phyloP scores from a whole-genome alignment of 306 rosid species.

The Dryas octopetala region DNA sequence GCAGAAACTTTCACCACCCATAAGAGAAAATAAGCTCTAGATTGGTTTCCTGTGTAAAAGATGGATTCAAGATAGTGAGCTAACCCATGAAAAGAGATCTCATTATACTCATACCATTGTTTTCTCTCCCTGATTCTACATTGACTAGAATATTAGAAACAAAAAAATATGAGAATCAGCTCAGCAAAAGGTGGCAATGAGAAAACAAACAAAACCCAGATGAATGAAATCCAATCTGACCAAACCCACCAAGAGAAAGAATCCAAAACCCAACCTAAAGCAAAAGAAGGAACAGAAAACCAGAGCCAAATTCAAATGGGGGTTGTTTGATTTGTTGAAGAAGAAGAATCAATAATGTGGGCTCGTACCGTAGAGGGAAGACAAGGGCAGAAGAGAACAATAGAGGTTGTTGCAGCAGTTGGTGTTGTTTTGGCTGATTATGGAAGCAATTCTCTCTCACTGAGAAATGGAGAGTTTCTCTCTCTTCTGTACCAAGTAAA shows the following conservation, averaged over 20 bases:
- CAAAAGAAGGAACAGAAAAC: neutral
- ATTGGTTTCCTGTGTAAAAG: neutral
- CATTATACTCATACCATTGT: neutral
- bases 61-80: conserved; percentile 15
- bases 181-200: neutral
- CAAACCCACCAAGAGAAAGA: conserved; percentile 13
- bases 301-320: neutral
- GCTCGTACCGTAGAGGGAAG: neutral
- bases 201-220: conserved; percentile 21
- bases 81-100: conserved; percentile 20
- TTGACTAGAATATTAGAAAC: neutral
- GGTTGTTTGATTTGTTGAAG: conserved; percentile 1
- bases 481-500: neutral
- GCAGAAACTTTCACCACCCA: neutral
- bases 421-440: neutral
- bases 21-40: neutral
- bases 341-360: neutral
- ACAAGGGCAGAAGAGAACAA: neutral
- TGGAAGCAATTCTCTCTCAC: neutral
- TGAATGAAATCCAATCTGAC: neutral
- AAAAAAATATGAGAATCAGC: neutral
- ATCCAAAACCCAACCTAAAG: neutral
- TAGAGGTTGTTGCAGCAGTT: neutral
- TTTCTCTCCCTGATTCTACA: neutral
- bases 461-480: neutral